Base-by-base conservation (phyloP, 257 asterid species). In the Ocimum tenuiflorum region DNA sequence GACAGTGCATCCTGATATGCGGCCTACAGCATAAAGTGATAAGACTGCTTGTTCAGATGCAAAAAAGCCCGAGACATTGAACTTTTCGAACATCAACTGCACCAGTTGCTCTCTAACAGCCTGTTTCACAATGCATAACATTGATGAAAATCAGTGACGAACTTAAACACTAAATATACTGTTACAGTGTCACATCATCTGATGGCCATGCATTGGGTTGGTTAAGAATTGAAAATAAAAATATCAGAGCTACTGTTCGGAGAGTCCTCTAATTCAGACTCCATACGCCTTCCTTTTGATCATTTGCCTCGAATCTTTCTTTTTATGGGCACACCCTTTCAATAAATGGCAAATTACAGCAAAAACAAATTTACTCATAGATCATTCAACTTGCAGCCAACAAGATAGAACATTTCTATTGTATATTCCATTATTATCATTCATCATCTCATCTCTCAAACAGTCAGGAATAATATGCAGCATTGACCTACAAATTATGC, bases 21-120 rank as follows among this genome's bases (percentile, higher is more conserved):
- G 95, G 54, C 97, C 96, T 13, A 86, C 95, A 10, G 96, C 96
- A 85, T 91, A 91, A 65, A 88, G 98, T 35, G 98, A 91, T 41
- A 89, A 65, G 43, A 91, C 98, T 52, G 96, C 95, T 79, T 91
- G 98, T 85, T 91, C 98, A 66, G 91, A 81, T 47, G 98, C 96
- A 76, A 82, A 91, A 78, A 91, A 91, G 36, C 98, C 98, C 22
- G 95, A 85, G 64, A 91, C 80, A 58, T 91, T 88, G 80, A 91
- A 91, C 6, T 87, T 91, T 64, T 91, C 98, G 79, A 91, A 91
- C 98, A 91, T 86, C 88, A 91, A 35, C 48, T 91, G 98, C 83
- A 91, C 96, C 87, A 91, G 70, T 51, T 85, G 95, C 78, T 91
- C 98, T 78, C 96, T 73, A 27, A 82, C 73, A 46, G 94, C 96